A percentile compares a stretch with the other conserved stretches of the same genome.
phyloP scores from a whole-genome alignment of 108 stramenopile species.

The Seminavis robusta region DNA sequence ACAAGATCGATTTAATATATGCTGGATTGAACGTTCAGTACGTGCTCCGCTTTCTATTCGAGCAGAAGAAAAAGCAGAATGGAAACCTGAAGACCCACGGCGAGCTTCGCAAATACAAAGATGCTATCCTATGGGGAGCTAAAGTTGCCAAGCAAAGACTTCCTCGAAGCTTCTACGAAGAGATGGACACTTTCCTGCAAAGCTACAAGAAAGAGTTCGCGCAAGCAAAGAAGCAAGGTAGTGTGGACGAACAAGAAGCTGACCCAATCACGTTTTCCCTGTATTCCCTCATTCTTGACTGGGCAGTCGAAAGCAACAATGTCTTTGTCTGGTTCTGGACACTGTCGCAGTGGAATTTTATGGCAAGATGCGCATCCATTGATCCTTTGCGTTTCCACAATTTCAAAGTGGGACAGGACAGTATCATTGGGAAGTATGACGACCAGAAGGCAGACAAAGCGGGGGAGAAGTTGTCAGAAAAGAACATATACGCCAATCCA shows the following conservation, averaged over 20 bases:
- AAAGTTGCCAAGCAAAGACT: constrained; percentile 7
- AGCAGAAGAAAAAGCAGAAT: constrained; percentile 6
- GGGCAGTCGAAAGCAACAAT: constrained; percentile 14
- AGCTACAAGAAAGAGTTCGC: constrained; percentile 9
- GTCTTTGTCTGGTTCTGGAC: constrained; percentile 19
- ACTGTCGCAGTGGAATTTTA: constrained; percentile 31
- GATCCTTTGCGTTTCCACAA: constrained; percentile 22
- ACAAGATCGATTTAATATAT: constrained; percentile 11
- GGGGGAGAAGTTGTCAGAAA: constrained; percentile 24
- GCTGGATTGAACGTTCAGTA: constrained; percentile 6
- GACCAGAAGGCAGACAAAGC: constrained; percentile 22
- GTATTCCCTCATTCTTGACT: constrained; percentile 10
- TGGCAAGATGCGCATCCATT: constrained; percentile 20
- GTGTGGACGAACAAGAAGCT: constrained; percentile 18
- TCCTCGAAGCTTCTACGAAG: constrained; percentile 6
- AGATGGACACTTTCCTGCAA: constrained; percentile 24
- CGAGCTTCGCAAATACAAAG: constrained; percentile 28
- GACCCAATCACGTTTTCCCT: constrained; percentile 27
- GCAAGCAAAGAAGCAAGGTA: constrained; percentile 12
- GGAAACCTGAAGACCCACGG: constrained; percentile 9
- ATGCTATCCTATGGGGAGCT: constrained; percentile 29
- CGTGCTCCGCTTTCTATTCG: constrained; percentile 13
- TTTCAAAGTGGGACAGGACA: constrained; percentile 14
- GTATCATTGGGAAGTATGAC: constrained; percentile 20
- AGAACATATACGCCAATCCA: constrained; percentile 36